A percentile compares a stretch with the other conserved stretches of the same genome.
These are phyloP conservation scores for Psilocybe tampanensis DNA, from an alignment of 768 basidiomycete genomes.

Conservation along the genomic window DNA sequence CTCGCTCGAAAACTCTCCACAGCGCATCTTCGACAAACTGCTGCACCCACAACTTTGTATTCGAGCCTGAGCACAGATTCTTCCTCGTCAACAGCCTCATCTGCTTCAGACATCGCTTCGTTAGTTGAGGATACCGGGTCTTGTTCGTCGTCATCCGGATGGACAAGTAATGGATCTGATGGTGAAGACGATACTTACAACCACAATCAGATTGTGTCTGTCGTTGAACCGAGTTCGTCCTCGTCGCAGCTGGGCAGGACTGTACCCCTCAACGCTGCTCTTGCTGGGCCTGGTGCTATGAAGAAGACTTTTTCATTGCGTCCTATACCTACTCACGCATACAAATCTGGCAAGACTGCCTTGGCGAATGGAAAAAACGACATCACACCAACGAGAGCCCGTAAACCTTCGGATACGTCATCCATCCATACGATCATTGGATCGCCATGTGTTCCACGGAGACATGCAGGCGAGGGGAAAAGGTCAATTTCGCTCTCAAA, in stretches of 20 bases:
- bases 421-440: conserved; percentile 51
- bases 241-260: conserved; percentile 24
- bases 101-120: conserved; percentile 59
- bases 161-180: conserved; percentile 55
- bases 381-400: conserved; percentile 24
- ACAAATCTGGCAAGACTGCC: conserved; percentile 21
- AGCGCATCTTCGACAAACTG: conserved; percentile 37
- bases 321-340: conserved; percentile 39
- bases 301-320: conserved; percentile 51
- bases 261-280: conserved; percentile 21
- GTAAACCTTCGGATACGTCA: conserved; percentile 54
- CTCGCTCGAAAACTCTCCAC: conserved; percentile 60
- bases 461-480: conserved; percentile 12
- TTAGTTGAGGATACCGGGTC: conserved; percentile 66
- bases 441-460: conserved; percentile 24
- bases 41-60: conserved; percentile 40
- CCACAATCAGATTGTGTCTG: conserved; percentile 27
- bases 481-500: conserved; percentile 23
- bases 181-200: conserved; percentile 44
- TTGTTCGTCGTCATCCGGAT: conserved; percentile 58
- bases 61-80: conserved; percentile 45
- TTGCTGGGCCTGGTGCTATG: conserved; percentile 29
- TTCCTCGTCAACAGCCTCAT: conserved; percentile 24
- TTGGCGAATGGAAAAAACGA: conserved; percentile 15
- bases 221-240: conserved; percentile 31